Conservation (phyloP, 371 early-diverging fungal genomes). For the Mucor plumbeus region DNA sequence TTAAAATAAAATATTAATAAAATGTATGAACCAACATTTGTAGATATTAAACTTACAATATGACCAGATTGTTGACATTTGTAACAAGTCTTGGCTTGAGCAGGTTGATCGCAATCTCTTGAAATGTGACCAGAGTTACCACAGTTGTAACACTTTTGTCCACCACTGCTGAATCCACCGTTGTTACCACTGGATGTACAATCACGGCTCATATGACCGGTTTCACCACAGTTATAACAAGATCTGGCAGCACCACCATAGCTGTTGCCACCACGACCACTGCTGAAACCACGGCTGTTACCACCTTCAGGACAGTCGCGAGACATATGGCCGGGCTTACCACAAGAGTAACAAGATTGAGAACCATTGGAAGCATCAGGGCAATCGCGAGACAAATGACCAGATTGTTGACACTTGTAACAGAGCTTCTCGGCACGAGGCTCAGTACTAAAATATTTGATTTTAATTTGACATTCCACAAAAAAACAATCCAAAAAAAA, state of each 20-base stretch:
- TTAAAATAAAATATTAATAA: constrained; percentile 14
- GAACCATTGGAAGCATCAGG: constrained; percentile 51
- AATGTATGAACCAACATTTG: constrained; percentile 3
- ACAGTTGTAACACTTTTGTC: constrained; percentile 74
- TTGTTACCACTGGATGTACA: constrained; percentile 27
- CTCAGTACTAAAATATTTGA: constrained; percentile 43
- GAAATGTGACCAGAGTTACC: constrained; percentile 59
- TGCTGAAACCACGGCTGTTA: constrained; percentile 27
- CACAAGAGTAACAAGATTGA: constrained; percentile 64
- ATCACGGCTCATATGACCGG: constrained; percentile 57
- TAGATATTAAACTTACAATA: constrained; percentile 23
- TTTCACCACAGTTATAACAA: constrained; percentile 66
- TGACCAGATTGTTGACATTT: constrained; percentile 59
- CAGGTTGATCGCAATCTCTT: constrained; percentile 51
- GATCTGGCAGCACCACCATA: constrained; percentile 29
- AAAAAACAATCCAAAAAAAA: not conserved
- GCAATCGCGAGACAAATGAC: constrained; percentile 69
- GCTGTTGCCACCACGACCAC: constrained; percentile 15
- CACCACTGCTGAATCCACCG: constrained; percentile 23
- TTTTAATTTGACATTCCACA: not conserved
- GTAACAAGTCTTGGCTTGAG: constrained; percentile 64
- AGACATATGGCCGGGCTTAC: constrained; percentile 64
- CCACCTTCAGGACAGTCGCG: constrained; percentile 62
- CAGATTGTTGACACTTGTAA: constrained; percentile 67
- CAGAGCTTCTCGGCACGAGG: constrained; percentile 62